These are phyloP conservation scores for Aspergillus nomiae DNA, from an alignment of 2,329 filamentous ascomycete genomes.

Conservation along the genomic window DNA sequence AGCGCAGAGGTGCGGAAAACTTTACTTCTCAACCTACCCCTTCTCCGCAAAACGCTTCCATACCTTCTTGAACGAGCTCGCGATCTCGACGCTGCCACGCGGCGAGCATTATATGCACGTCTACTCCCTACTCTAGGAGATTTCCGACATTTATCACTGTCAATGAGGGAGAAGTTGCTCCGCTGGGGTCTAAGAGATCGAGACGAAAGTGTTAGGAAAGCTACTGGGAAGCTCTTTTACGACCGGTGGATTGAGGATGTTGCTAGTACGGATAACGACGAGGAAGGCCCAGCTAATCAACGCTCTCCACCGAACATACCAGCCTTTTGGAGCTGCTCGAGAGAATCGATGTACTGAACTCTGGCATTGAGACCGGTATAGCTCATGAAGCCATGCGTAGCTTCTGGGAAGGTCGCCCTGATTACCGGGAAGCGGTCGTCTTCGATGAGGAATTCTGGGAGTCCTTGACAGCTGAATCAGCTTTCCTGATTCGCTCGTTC, in stretches of 20 bases:
- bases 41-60: constrained; percentile 77
- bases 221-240: constrained; percentile 83
- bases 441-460: constrained; percentile 52
- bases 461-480: constrained; percentile 69
- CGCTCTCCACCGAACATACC: constrained; percentile 70
- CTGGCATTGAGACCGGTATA: constrained; percentile 84
- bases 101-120: constrained; percentile 82
- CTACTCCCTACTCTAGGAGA: constrained; percentile 87
- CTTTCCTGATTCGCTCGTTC: constrained; percentile 88
- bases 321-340: constrained; percentile 90
- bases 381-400: constrained; percentile 91
- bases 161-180: constrained; percentile 92
- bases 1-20: constrained; percentile 90
- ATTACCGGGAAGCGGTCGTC: constrained; percentile 49
- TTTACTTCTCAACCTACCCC: constrained; percentile 85
- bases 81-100: constrained; percentile 81
- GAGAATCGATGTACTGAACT: constrained; percentile 89
- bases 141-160: constrained; percentile 88
- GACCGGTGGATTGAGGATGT: constrained; percentile 99
- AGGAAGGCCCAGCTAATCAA: constrained; percentile 51
- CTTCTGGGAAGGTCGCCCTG: constrained; percentile 89
- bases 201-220: constrained; percentile 91
- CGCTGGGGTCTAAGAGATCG: constrained; percentile 93
- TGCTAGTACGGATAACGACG: constrained; percentile 66
- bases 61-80: constrained; percentile 88